Evolutionary conservation across 1,284 basidiomycete species (phyloP), one percentile per base, ranked within the genome.

Genomic region (Malassezia furfur): DNA sequence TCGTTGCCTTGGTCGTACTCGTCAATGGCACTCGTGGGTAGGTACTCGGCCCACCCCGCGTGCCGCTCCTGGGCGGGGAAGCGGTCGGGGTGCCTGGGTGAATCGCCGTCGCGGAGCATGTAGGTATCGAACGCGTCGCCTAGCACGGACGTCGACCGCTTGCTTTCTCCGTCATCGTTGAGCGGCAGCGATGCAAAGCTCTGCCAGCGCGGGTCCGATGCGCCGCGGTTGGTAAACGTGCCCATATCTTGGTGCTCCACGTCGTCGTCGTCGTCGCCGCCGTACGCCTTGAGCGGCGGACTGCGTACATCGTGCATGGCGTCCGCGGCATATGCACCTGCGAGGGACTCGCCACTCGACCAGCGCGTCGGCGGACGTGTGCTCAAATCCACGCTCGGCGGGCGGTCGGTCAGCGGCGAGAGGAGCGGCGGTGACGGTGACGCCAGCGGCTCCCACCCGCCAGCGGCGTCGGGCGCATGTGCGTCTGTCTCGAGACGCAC

Each of bases 81-180:
- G 19, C 15, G 9, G 15, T 39, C 36, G 14, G 17, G 36, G 8
- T 21, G 34, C 12, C 10, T 15, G 31, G 11, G 31, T 9, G n/a
- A 22, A 5, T 52, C 51, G 5, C 39, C 22, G 10, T 19, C 17
- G 22, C 41, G 31, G 17, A 55, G 39, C 15, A 50, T 40, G 19
- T 30, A 56, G 2, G 54, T 41, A 46, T 56, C 48, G 25, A 50
- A 56, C 7, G 50, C 49, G 7, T 50, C 54, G 31, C 41, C 48
- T 0, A 56, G 31, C n/a, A 39, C 35, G 7, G 43, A 45, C 1
- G 11, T 19, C 2, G 43, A 45, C 6, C 43, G 43, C 32, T 45
- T 45, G 22, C 43, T 45, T 5, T 45, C 43, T 12, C 25, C 12
- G 32, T 45, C 43, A 10, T 45, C 43, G n/a, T 30, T 19, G 1